Conservation (phyloP, 2,329 filamentous ascomycete species). For the Hypoxylon sp. region DNA sequence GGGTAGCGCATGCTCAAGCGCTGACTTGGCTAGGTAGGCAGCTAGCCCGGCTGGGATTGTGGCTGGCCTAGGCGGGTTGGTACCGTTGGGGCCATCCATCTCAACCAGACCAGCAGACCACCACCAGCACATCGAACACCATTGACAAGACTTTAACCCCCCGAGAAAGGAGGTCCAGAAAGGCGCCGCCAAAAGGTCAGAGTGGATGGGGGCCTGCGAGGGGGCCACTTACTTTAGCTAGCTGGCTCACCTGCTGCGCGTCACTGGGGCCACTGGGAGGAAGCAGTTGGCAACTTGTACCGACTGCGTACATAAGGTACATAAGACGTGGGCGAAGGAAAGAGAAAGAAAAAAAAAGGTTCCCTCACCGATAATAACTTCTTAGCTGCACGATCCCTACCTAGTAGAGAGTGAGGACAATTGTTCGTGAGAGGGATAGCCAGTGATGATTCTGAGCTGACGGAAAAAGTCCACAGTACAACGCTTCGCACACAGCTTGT, state of each 20-base stretch:
- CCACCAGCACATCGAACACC: slow-evolving; percentile 19
- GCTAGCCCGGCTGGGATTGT: slow-evolving; percentile 17
- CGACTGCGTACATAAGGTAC: slow-evolving; percentile 27
- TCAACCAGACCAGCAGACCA: slow-evolving; percentile 29
- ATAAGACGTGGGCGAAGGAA: slow-evolving; percentile 22
- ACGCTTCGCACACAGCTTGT: slow-evolving; percentile 26
- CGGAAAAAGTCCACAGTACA: slow-evolving; percentile 33
- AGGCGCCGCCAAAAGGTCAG: slow-evolving; percentile 17
- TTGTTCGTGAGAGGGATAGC: slow-evolving; percentile 32
- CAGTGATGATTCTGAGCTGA: slow-evolving; percentile 16
- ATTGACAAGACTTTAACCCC: neutral
- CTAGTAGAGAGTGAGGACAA: slow-evolving; percentile 22
- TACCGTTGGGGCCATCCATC: slow-evolving; percentile 31
- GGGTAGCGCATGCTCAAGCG: slow-evolving; percentile 41
- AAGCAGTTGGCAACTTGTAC: slow-evolving; percentile 33
- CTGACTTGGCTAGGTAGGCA: slow-evolving; percentile 41
- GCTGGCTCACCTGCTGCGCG: slow-evolving; percentile 36
- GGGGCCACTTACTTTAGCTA: slow-evolving; percentile 30
- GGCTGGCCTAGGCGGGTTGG: slow-evolving; percentile 38
- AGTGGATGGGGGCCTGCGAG: slow-evolving; percentile 22
- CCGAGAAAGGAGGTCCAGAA: slow-evolving; percentile 5
- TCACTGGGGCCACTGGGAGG: slow-evolving; percentile 40
- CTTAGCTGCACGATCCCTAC: slow-evolving; percentile 48
- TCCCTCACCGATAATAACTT: slow-evolving; percentile 43
- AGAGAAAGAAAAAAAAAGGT: slow-evolving; percentile 29